phyloP scores from a whole-genome alignment of 129 eudicot genomes.

The Tanacetum coccineum region DNA sequence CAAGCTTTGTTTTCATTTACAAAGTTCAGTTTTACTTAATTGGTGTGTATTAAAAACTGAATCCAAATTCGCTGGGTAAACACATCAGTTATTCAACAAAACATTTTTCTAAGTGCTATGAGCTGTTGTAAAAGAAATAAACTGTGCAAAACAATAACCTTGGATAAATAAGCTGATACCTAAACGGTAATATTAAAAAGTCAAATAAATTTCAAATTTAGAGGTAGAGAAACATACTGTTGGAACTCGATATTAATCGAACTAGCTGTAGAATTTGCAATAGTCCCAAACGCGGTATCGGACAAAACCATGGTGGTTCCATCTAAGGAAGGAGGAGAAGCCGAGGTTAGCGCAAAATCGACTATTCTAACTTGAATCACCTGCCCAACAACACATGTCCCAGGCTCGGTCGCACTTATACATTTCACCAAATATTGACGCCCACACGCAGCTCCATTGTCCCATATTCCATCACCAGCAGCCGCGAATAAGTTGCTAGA shows the following conservation, averaged over 20 bases:
- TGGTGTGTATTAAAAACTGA: too few species aligned
- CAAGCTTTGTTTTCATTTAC: too few species aligned
- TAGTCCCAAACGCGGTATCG: conserved; percentile 41
- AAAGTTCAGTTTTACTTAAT: too few species aligned
- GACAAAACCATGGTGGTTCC: conserved; percentile 55
- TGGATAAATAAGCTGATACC: too few species aligned
- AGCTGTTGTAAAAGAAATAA: too few species aligned
- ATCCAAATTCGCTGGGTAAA: too few species aligned
- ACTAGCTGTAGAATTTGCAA: conserved; percentile 30
- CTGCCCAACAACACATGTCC: conserved; percentile 32
- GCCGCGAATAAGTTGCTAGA: conserved; percentile 63
- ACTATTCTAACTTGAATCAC: conserved; percentile 53
- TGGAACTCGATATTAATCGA: conserved; percentile 56
- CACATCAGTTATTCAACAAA: too few species aligned
- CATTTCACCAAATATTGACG: conserved; percentile 64
- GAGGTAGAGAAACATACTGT: conserved; percentile 33
- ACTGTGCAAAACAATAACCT: too few species aligned
- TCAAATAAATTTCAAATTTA: too few species aligned
- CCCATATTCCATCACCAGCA: conserved; percentile 74
- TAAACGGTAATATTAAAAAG: too few species aligned
- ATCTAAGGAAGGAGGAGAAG: conserved; percentile 23
- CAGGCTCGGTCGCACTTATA: conserved; percentile 39
- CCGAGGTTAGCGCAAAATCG: conserved; percentile 32
- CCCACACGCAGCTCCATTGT: conserved; percentile 75
- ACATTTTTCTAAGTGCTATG: too few species aligned